Base-by-base conservation (phyloP, 169 alveolate genomes). In the Plasmodium relictum region DNA sequence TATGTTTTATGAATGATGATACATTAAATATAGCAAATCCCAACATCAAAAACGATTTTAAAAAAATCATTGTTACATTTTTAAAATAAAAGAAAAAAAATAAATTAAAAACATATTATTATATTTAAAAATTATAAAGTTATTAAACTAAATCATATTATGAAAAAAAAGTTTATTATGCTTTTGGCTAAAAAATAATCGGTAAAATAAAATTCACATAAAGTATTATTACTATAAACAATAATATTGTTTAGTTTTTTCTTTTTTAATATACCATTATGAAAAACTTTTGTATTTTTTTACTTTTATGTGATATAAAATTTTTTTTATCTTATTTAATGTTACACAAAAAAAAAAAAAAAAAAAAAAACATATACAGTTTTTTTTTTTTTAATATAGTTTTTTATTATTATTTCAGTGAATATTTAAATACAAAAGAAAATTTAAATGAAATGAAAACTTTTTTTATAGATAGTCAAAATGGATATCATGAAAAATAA, bases 21-120 rank as follows among this genome's bases (percentile, higher is more conserved):
- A 68, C 91, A 20, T 22, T 68, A 44, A 24, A 39, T 62, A 61
- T 22, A 37, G 39, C 26, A 48, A 83, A 52, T 14, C 20, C 45
- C 39, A 54, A 62, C 39, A 83, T 26, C 39, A 83, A 56, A 37
- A 52, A 83, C 24, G 39, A 16, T 39, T 59, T 83, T 50, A 37
- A 31, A 56, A 83, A 83, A 37, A 66, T 18, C 91, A 83, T 83
- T 52, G 73, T 83, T 37, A 18, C 85, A 83, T 68, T 83, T 68
- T 83, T 39, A 83, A 44, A 45, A 26, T 8, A 52, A 14, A 37
- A 16, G 41, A 59, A 44, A 26, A 50, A 41, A 12, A 44, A 14
- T 44, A 74, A 45, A 31, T 10, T 39, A 74, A 62, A 20, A 16
- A 9, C 39, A 12, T 58, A 12, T 18, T 37, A 44, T 26, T 58